These are phyloP conservation scores for Ambrosia hybrid DNA, from an alignment of 140 eudicot species.

Conservation along the genomic window DNA sequence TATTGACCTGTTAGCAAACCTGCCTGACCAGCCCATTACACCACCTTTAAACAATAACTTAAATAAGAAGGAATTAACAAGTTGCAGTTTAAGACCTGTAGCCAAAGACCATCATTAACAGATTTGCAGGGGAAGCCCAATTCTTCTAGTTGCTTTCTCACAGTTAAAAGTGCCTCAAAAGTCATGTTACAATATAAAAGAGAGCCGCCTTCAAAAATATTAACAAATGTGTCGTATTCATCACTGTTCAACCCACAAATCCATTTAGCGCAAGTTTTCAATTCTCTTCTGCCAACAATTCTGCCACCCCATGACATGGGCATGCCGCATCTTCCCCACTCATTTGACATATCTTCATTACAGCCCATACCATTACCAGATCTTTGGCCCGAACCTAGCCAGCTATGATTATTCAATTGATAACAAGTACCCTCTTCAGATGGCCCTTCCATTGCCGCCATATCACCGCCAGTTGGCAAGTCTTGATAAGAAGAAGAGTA, in stretches of 20 bases:
- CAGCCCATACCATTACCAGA: constrained; percentile 47
- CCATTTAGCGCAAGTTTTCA: constrained; percentile 56
- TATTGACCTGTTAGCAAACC: constrained; percentile 3
- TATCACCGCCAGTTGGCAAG: constrained; percentile 48
- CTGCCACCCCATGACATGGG: constrained; percentile 96
- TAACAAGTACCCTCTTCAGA: constrained; percentile 84
- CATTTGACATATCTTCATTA: constrained; percentile 61
- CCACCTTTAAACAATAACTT: neutral
- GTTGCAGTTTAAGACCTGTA: constrained; percentile 60
- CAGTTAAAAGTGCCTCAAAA: constrained; percentile 87
- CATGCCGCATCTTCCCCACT: constrained; percentile 80
- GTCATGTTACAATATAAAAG: constrained; percentile 93
- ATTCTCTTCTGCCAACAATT: constrained; percentile 74
- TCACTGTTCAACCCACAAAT: constrained; percentile 64
- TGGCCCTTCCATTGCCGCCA: constrained; percentile 76
- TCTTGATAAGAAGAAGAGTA: constrained; percentile 65
- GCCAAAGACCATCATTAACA: constrained; percentile 96
- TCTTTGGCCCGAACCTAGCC: constrained; percentile 80
- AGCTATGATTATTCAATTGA: constrained; percentile 60
- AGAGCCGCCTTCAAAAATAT: constrained; percentile 91
- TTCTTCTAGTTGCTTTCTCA: constrained; percentile 93
- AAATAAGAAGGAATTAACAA: constrained; percentile 13
- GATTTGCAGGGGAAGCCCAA: constrained; percentile 94
- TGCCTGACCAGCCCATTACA: neutral
- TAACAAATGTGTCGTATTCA: constrained; percentile 87